Base-by-base conservation (phyloP, 192 early-diverging fungal species). In the Funneliformis mosseae region DNA sequence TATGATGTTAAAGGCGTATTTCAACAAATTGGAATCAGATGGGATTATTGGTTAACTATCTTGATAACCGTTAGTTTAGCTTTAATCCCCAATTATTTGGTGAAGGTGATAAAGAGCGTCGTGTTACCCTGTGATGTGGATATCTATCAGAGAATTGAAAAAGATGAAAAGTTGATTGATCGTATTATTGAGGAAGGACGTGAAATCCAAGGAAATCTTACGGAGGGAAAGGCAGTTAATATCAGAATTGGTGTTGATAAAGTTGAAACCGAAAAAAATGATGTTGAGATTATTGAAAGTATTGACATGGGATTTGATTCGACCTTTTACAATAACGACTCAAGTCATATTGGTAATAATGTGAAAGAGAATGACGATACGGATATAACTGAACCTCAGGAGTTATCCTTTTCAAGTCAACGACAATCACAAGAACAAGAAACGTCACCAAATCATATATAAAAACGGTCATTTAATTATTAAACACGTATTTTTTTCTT, bases 1-100 rank as follows among this genome's bases (percentile, higher is more conserved):
- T 92, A 91, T 75, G 87, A 86, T 71, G 92, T 92, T 14, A 77
- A 83, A 41, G 90, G 91, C 3, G 85, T 83, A 18, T 93, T 93
- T 70, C 81, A 82, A 33, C 48, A 77, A 27, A 27, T 90, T 71
- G 86, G 87, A 59, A 60, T 39, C 14, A 83, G 82, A 33, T 81
- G 85, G 4, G 81, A 85, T 9, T 93, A 89, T 74, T 93, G 92
- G 92, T 73, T 89, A 45, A 87, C 88, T 59, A 81, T 90, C 60
- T 80, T 92, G 74, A 85, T 90, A 46, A 90, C 90, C 41, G 82
- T 83, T 12, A 84, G 84, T 50, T 83, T 93, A 62, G 89, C 89
- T 0, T 69, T 92, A 0, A 83, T 88, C 11, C 84, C 90, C 16
- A 90, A 88, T 25, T 69, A 91, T 41, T 81, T 91, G 9, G 73